A percentile compares a stretch with the other conserved stretches of the same genome.
phyloP scores from a whole-genome alignment of 1,139 yeast species.

The Torulaspora globosa region DNA sequence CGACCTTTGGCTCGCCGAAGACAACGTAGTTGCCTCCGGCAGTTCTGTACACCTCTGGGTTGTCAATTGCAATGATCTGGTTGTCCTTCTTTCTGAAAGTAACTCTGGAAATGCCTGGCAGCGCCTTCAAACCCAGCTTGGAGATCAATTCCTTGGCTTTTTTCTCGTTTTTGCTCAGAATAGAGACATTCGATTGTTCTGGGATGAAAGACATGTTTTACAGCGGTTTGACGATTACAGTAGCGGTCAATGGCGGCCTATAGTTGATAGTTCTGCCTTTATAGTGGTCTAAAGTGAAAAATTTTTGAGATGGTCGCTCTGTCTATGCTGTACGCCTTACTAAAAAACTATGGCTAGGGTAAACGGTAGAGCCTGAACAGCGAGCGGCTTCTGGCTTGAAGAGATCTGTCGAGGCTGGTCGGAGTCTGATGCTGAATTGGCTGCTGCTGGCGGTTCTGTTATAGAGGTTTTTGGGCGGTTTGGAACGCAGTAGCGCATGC shows the following conservation, averaged over 20 bases:
- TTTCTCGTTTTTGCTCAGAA: conserved; percentile 88
- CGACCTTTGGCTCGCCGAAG: conserved; percentile 96
- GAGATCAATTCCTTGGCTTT: conserved; percentile 90
- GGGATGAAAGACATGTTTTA: conserved; percentile 51
- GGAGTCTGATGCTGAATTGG: neutral
- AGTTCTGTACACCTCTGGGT: conserved; percentile 93
- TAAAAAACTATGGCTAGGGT: conserved; percentile 1
- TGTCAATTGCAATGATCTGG: conserved; percentile 86
- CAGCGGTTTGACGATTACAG: neutral
- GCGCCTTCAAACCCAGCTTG: conserved; percentile 86
- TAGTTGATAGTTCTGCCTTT: too few species aligned
- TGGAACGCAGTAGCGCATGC: conserved; percentile 1
- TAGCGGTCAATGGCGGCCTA: conserved; percentile 1
- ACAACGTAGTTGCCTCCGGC: conserved; percentile 93
- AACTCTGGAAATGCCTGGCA: conserved; percentile 91
- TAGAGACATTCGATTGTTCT: conserved; percentile 81
- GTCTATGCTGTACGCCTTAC: neutral
- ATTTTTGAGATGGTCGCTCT: conserved; percentile 3
- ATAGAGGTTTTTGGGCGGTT: conserved; percentile 1
- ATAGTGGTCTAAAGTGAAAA: conserved; percentile 4
- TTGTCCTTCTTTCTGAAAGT: conserved; percentile 94
- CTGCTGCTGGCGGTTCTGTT: neutral
- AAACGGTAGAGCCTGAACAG: neutral
- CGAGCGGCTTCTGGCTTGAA: neutral
- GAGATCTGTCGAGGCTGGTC: neutral